Base-by-base conservation (phyloP, 1,284 basidiomycete genomes). In the Exobasidium rhododendri region DNA sequence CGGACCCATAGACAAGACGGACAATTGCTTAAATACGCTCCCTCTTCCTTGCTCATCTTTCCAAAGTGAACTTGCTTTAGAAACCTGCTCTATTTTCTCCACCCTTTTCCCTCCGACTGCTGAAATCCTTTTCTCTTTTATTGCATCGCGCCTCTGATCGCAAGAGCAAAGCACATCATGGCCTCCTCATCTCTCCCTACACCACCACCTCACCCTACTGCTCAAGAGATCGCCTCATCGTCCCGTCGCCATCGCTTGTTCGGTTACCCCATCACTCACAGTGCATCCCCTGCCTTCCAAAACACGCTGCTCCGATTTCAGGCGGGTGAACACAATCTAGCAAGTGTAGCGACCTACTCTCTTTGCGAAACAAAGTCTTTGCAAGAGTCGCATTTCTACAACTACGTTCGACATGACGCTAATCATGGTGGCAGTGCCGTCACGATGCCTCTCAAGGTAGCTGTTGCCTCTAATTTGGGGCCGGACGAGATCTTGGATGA, bases 371-470 rank as follows among this genome's bases (percentile, higher is more conserved):
- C 70, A 6, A 64, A 66, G 35, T 56, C 61, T 17, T 43, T 72
- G 43, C 55, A 68, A 47, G 68, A 72, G 35, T 50, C 66, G 6
- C 70, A 72, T 31, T 59, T 72, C 13, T 26, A 47, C 13, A 43
- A 51, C 0, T 5, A 65, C 4, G 64, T 72, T 0, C 63, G 70
- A 46, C 22, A 70, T 17, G 70, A 72, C 29, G 62, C 62, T 20
- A 56, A 62, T 4, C 70, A 70, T 50, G 70, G 66, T 2, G 70
- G 70, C 40, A 53, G 61, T 2, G 64, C 58, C 26, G 70, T 72
- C 22, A 72, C 70, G 2, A 72, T 72, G 70, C 70, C 70, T 13
- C 52, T 72, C 30, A 72, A 72, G 46, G 70, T 72, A 4, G 61
- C 62, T 13, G 62, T 70, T 13, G 57, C 70, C 3, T 63, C 64